These are phyloP conservation scores for Quercus engelmannii DNA, from an alignment of 306 rosid species.

Conservation along the genomic window DNA sequence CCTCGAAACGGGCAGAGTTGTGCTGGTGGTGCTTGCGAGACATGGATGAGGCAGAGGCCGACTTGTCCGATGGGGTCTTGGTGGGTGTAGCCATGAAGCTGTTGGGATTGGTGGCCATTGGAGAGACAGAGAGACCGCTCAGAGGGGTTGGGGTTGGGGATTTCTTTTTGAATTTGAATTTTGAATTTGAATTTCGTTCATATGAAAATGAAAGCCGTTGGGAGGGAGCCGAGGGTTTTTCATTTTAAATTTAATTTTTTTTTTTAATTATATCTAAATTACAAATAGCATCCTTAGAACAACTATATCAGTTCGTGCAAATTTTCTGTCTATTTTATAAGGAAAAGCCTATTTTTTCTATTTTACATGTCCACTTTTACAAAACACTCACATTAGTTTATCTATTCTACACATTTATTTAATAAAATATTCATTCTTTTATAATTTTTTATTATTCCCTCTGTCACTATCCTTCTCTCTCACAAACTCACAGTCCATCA, in stretches of 20 bases:
- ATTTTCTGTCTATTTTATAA: too few relatives aligned
- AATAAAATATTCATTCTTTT: too few relatives aligned
- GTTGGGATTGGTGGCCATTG: conserved; percentile 41
- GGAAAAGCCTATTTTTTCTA: too few relatives aligned
- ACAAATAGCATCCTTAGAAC: too few relatives aligned
- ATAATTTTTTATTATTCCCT: too few relatives aligned
- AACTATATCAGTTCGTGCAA: too few relatives aligned
- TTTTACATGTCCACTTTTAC: too few relatives aligned
- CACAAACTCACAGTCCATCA: too few relatives aligned
- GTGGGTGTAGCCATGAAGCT: conserved; percentile 39
- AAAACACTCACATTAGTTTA: too few relatives aligned
- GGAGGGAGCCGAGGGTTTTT: neutral
- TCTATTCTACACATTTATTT: too few relatives aligned
- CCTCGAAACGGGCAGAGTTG: conserved; percentile 72
- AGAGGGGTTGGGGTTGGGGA: neutral
- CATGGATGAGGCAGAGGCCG: conserved; percentile 23
- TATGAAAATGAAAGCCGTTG: neutral
- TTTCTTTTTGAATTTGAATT: too few relatives aligned
- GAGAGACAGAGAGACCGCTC: neutral
- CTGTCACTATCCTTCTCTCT: too few relatives aligned
- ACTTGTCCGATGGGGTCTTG: conserved; percentile 52
- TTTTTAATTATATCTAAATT: neutral
- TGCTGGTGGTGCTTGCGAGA: conserved; percentile 30
- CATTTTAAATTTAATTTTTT: neutral
- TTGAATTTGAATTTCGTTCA: conserved; percentile 28